Percentiles rank a stretch among this genome's conserved stretches.
These are phyloP conservation scores for Ustilago bromivora DNA, from an alignment of 1,284 basidiomycete species.

Conservation along the genomic window DNA sequence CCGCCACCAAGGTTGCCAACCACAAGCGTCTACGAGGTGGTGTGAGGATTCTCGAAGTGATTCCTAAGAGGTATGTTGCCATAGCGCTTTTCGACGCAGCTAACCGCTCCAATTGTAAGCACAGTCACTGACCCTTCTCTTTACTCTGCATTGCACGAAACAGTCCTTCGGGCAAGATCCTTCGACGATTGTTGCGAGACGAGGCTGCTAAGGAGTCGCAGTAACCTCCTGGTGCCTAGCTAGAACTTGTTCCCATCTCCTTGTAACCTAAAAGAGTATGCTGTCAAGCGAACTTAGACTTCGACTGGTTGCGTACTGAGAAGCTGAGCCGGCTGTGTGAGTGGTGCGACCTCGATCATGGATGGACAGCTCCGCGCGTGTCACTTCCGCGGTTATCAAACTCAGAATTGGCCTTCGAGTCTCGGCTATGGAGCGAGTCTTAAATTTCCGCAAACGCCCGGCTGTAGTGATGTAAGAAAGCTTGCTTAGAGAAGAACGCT, in stretches of 20 bases:
- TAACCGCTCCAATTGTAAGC: neutral
- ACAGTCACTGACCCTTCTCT: conserved; percentile 10
- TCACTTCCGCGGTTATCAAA: conserved; percentile 2
- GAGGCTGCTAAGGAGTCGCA: conserved; percentile 45
- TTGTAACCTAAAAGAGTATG: neutral
- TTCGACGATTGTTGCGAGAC: conserved; percentile 62
- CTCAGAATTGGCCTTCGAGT: neutral
- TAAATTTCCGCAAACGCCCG: neutral
- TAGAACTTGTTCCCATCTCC: neutral
- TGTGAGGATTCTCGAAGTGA: conserved; percentile 52
- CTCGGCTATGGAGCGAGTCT: conserved; percentile 2
- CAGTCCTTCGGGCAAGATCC: conserved; percentile 65
- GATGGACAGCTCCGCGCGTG: neutral
- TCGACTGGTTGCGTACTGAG: neutral
- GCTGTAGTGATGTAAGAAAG: neutral
- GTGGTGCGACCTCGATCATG: neutral
- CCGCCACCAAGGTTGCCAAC: conserved; percentile 65
- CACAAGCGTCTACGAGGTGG: conserved; percentile 70
- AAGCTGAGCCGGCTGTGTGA: neutral
- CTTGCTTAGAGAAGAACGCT: neutral
- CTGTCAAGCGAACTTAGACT: neutral
- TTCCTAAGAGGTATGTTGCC: conserved; percentile 56
- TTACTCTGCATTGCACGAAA: neutral
- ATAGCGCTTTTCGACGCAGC: neutral
- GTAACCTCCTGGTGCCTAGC: neutral